Conservation (phyloP, 2,329 filamentous ascomycete species). For the Aspergillus sp. region DNA sequence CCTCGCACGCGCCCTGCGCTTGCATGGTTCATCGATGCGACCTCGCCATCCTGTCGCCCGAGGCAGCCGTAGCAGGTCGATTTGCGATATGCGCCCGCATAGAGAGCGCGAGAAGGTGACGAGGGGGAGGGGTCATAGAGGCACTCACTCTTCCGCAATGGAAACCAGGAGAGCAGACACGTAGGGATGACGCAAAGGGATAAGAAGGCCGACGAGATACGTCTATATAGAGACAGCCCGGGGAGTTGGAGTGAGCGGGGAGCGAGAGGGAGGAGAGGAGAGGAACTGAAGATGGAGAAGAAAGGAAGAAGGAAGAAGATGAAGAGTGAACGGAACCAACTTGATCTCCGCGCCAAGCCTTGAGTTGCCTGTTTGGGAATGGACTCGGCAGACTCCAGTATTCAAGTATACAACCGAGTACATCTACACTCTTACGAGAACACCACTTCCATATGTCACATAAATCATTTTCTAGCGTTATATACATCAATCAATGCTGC, state of each 20-base stretch:
- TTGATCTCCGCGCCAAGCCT: conserved; percentile 18
- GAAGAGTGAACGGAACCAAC: conserved; percentile 2
- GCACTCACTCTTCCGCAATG: not conserved
- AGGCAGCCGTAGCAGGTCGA: too few relatives aligned
- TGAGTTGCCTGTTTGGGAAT: conserved; percentile 17
- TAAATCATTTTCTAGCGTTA: not conserved
- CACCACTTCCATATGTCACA: not conserved
- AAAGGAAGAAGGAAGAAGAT: conserved; percentile 4
- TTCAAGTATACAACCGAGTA: not conserved
- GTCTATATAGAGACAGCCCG: not conserved
- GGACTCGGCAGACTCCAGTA: not conserved
- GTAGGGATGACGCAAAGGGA: not conserved
- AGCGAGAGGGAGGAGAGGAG: not conserved
- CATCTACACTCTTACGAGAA: not conserved
- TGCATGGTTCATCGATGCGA: not conserved
- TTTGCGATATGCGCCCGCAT: not conserved
- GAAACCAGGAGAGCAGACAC: not conserved
- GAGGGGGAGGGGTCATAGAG: not conserved
- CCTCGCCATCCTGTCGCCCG: not conserved
- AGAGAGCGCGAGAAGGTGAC: not conserved
- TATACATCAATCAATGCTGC: not conserved
- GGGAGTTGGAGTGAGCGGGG: not conserved
- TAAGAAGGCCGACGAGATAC: not conserved
- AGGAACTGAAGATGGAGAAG: not conserved
- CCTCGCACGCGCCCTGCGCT: too few relatives aligned